Evolutionary conservation across 1,139 yeast genomes (phyloP), one percentile per base, ranked within the genome.

Genomic region (Martiniozyma asiatica): DNA sequence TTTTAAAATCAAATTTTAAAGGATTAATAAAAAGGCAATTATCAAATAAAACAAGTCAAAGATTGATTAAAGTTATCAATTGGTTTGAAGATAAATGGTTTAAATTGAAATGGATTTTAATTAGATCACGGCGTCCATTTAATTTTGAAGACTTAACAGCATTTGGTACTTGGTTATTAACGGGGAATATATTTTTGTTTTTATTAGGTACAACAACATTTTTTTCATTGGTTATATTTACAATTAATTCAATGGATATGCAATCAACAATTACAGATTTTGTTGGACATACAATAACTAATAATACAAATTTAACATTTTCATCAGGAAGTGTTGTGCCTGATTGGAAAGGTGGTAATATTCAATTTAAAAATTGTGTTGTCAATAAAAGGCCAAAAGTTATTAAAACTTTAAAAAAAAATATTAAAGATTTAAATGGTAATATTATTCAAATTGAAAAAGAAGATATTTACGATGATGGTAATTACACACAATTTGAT

Each of bases 151-250:
- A 87, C 47, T 69, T 85, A 35, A 72, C 87, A 17, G 96, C 97
- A 2, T 64, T 89, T 40, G 70, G 85, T 38, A 81, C 94, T 3
- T 87, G 97, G 95, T 61, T 87, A 16, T 66, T 89, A 18, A 78
- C 89, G 59, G 93, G 95, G 4, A 85, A 89, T 47, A 76, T 79
- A 9, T 50, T 87, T 15, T 64, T 93, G 63, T 69, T 89, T 36
- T 59, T 84, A 24, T 58, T 85, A 23, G 96, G 92, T 8, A 87
- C 97, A 2, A 89, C 98, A 4, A 84, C 97, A 1, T 87, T 85
- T 52, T 62, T 44, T 12, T 56, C 57, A 4, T 36, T 53, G 21
- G 20, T 53, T 5, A 38, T 53, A 8, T 53, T 51, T 34, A 14
- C 48, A 1, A 38, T 45, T 6, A 48, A 51, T 28, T 27, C 40